Evolutionary conservation across 2,329 filamentous ascomycete genomes (phyloP), one percentile per base, ranked within the genome.

Genomic region (Akanthomyces dipterigenus): DNA sequence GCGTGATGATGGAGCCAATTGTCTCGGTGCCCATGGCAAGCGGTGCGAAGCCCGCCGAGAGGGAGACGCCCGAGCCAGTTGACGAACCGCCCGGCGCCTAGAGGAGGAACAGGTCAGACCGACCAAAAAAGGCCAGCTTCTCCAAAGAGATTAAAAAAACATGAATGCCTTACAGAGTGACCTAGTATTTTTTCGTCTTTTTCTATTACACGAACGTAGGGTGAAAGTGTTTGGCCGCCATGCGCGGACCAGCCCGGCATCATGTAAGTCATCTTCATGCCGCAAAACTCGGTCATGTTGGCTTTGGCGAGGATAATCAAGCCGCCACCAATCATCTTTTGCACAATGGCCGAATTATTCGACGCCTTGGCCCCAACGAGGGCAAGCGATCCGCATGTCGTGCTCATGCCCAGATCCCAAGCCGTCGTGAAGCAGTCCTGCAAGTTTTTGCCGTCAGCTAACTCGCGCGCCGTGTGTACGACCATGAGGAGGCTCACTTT

Each of bases 21-120:
- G 72, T 74, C 63, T 75, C 71, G 20, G 70, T 70, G 8, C 67
- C 71, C 28, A 74, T 67, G 9, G 70, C 67, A 4, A 75, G 63
- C 31, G 72, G 72, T 31, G 61, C 62, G 28, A 69, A 71, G 0
- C 72, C 71, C 3, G 71, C 70, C 0, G 71, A 67, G 0, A 73
- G 67, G 3, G 67, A 67, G 3, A 74, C 71, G 12, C 68, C 72
- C n/a, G 73, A 72, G 22, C 73, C 72, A 1, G 68, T 62, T 1
- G 72, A 74, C 0, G 69, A 75, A 34, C 72, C 72, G 0, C 70
- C 70, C 1, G 72, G 71, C 1, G 65, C 63, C 67, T 73, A 8
- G 28, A 50, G 22, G 31, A 34, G n/a, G 3, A 45, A 14, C 20
- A 3, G 9, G 20, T 45, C n/a, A 45, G 43, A 20, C 8, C 20